phyloP scores from a whole-genome alignment of 2,329 filamentous ascomycete genomes.

The Diplodia mutila region DNA sequence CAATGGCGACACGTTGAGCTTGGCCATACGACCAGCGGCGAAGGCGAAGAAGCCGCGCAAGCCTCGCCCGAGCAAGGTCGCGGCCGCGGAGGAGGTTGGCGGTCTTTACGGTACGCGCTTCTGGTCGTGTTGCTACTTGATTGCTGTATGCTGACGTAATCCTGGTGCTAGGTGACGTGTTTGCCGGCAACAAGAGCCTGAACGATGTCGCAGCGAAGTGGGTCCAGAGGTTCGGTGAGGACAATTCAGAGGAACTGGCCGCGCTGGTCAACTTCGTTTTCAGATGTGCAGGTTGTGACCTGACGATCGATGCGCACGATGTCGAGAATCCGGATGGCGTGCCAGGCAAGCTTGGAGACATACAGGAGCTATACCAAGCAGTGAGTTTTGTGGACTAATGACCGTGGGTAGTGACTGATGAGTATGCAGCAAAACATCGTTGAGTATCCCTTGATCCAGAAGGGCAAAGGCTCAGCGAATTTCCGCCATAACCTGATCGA shows the following conservation, averaged over 20 bases:
- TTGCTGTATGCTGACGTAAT: constrained; percentile 17
- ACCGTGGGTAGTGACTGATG: constrained; percentile 26
- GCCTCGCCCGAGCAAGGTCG: constrained; percentile 53
- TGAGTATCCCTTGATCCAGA: constrained; percentile 90
- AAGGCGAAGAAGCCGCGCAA: constrained; percentile 50
- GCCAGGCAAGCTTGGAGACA: constrained; percentile 73
- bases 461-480: constrained; percentile 71
- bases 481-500: constrained; percentile 78
- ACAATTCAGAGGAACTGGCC: constrained; percentile 53
- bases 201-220: constrained; percentile 63
- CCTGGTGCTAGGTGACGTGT: constrained; percentile 58
- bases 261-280: constrained; percentile 64
- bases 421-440: constrained; percentile 68
- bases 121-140: not conserved
- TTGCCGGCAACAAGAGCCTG: constrained; percentile 57
- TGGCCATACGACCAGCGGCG: constrained; percentile 60
- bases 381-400: constrained; percentile 50
- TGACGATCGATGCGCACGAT: constrained; percentile 78
- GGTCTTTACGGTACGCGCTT: constrained; percentile 58
- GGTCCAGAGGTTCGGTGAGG: constrained; percentile 59
- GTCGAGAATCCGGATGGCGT: constrained; percentile 89
- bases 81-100: constrained; percentile 56
- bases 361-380: constrained; percentile 87
- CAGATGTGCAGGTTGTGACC: constrained; percentile 75
- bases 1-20: constrained; percentile 52